Evolutionary conservation across 371 early-diverging fungal genomes (phyloP).

Genomic region (Mucor irregularis): DNA sequence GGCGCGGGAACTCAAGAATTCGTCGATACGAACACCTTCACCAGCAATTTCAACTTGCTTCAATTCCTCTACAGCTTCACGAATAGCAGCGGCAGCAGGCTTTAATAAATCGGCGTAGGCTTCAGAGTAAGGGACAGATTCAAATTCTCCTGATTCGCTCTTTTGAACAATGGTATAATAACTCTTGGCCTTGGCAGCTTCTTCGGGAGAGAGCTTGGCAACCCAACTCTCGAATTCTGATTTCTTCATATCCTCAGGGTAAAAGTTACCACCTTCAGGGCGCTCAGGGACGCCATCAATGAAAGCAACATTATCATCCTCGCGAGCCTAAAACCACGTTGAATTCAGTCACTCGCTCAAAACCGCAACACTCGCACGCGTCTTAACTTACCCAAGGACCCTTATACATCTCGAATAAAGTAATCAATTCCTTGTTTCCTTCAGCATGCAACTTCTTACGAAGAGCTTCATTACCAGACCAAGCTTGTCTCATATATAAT

Average conservation of each 20-base stretch:
- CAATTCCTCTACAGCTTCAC: slow-evolving; percentile 63
- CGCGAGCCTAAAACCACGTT: slow-evolving; percentile 21
- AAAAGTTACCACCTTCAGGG: slow-evolving; percentile 72
- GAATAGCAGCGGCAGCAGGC: slow-evolving; percentile 60
- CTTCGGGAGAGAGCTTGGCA: slow-evolving; percentile 44
- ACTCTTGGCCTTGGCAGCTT: slow-evolving; percentile 60
- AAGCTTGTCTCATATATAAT: slow-evolving; percentile 72
- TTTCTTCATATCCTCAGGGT: slow-evolving; percentile 76
- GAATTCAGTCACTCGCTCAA: too few relatives aligned
- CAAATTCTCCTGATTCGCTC: slow-evolving; percentile 33
- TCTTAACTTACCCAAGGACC: slow-evolving; percentile 83
- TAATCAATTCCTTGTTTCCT: slow-evolving; percentile 39
- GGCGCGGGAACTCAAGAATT: slow-evolving; percentile 64
- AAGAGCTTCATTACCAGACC: slow-evolving; percentile 68
- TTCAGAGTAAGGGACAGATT: slow-evolving; percentile 55
- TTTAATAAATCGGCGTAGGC: slow-evolving; percentile 65
- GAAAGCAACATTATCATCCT: slow-evolving; percentile 61
- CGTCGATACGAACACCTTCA: slow-evolving; percentile 48
- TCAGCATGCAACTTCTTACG: slow-evolving; percentile 47
- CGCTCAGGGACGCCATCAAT: slow-evolving; percentile 59
- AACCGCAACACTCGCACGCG: too few relatives aligned
- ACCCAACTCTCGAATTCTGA: slow-evolving; percentile 70
- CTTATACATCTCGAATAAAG: slow-evolving; percentile 67
- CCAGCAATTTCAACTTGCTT: slow-evolving; percentile 22
- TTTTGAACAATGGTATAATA: slow-evolving; percentile 70